Conservation (phyloP, 768 basidiomycete species). For the Serendipita sp. region DNA sequence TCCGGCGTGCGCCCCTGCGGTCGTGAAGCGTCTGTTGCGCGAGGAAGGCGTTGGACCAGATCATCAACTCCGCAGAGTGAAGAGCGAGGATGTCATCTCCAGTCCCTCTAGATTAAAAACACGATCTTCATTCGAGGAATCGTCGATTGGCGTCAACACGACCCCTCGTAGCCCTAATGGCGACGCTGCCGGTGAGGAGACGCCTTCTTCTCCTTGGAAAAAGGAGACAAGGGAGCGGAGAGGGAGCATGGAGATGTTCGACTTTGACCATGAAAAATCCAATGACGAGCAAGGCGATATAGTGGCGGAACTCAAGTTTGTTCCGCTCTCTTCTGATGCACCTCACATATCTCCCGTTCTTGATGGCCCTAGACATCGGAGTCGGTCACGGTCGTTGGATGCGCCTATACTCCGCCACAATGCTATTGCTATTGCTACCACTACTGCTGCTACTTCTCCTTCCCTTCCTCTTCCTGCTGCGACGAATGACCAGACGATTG, state of each 20-base stretch:
- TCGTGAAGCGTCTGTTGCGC: neutral
- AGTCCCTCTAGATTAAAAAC: constrained; percentile 17
- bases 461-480: neutral
- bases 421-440: constrained; percentile 1
- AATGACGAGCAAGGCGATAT: neutral
- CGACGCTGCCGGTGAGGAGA: neutral
- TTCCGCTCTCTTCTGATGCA: neutral
- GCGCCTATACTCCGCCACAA: constrained; percentile 7
- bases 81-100: constrained; percentile 40
- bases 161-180: neutral
- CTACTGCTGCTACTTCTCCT: neutral
- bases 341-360: neutral
- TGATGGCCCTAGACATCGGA: constrained; percentile 15
- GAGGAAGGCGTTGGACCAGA: constrained; percentile 1
- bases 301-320: neutral
- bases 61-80: constrained; percentile 39
- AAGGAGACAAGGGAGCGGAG: neutral
- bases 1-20: neutral
- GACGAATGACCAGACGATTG: too few relatives aligned
- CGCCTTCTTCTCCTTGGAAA: neutral
- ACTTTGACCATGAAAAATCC: constrained; percentile 14
- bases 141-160: neutral
- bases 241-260: constrained; percentile 18
- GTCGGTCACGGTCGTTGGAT: constrained; percentile 25
- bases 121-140: neutral